Conservation (phyloP, 257 asterid genomes). For the Fraxinus pennsylvanica region DNA sequence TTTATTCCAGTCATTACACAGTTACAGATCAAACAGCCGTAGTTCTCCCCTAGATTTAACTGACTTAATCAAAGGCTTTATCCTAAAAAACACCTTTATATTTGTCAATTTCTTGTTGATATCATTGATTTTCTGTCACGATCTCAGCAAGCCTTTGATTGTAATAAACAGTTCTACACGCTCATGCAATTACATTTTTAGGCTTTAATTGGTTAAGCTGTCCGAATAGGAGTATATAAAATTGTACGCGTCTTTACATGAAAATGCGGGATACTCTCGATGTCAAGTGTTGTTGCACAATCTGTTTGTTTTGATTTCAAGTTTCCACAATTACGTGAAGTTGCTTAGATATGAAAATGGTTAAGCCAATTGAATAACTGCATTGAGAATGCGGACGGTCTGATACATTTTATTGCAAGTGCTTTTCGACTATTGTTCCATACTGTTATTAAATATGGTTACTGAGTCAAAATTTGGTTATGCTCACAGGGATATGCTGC, state of each 20-base stretch:
- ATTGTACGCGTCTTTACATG: too few species aligned
- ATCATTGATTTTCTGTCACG: not conserved
- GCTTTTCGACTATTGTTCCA: not conserved
- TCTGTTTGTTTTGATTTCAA: too few species aligned
- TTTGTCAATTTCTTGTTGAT: not conserved
- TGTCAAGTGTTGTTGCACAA: too few species aligned
- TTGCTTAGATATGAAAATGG: not conserved
- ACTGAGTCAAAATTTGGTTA: constrained; percentile 18
- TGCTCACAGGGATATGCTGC: constrained; percentile 89
- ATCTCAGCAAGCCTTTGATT: not conserved
- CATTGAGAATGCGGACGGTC: too few species aligned
- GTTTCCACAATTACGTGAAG: too few species aligned
- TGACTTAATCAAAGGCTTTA: not conserved
- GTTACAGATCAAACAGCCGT: not conserved
- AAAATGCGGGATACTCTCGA: too few species aligned
- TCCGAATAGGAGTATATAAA: too few species aligned
- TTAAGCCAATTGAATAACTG: not conserved
- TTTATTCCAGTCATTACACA: not conserved
- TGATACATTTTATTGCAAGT: not conserved
- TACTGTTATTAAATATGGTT: not conserved
- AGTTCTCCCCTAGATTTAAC: not conserved
- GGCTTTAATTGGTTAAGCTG: not conserved
- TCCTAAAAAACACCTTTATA: not conserved
- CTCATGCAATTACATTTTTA: not conserved
- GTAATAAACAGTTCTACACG: not conserved